These are phyloP conservation scores for Xylariaceae sp. DNA, from an alignment of 2,329 filamentous ascomycete genomes.

Conservation along the genomic window DNA sequence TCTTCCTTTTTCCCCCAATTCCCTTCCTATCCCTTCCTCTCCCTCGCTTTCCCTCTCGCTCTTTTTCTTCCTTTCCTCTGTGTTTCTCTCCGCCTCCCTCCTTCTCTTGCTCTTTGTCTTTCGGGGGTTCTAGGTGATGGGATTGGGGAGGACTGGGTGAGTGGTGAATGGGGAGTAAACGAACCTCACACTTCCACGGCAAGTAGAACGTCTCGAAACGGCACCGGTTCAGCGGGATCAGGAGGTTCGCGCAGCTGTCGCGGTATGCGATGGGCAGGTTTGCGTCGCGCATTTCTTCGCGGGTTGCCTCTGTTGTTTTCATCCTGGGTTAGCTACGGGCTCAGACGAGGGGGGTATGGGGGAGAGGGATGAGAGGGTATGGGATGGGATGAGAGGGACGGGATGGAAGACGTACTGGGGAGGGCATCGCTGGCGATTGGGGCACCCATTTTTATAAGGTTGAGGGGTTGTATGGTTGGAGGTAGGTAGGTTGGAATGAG, in stretches of 20 bases:
- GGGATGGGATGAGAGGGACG: no score
- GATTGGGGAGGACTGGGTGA: no score
- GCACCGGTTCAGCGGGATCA: conserved; percentile 95
- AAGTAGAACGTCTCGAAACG: conserved; percentile 87
- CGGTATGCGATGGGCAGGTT: conserved; percentile 84
- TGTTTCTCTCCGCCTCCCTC: no score
- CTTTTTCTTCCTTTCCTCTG: no score
- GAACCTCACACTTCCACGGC: conserved; percentile 95
- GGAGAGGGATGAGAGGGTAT: no score
- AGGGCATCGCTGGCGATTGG: neutral
- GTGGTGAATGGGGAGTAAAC: conserved; percentile 29
- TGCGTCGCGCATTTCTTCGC: conserved; percentile 91
- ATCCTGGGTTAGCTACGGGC: no score
- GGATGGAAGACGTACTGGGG: neutral
- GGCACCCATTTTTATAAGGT: neutral
- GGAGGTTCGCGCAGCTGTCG: conserved; percentile 89
- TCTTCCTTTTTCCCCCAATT: no score
- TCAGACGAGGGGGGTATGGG: no score
- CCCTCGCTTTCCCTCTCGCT: no score
- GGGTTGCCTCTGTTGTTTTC: conserved; percentile 58
- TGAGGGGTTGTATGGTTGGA: neutral
- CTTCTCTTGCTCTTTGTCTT: no score
- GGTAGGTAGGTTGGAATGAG: neutral
- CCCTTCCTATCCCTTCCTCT: no score
- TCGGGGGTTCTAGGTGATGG: no score